These are phyloP conservation scores for Amborella trichopoda DNA, from an alignment of 164 flowering plant genomes.

Conservation along the genomic window DNA sequence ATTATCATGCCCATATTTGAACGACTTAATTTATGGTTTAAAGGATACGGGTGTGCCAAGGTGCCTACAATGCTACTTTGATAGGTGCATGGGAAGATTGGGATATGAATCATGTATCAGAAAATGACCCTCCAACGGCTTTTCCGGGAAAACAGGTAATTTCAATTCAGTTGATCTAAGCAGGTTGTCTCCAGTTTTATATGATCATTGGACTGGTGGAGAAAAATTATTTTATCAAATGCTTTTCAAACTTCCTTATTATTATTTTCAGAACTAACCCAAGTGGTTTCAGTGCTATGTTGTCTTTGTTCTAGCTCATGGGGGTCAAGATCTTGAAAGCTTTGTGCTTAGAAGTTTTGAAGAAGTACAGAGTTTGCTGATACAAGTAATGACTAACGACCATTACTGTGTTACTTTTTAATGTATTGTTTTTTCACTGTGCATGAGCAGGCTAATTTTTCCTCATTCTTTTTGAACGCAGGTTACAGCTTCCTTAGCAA, in stretches of 20 bases:
- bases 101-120: slow-evolving; percentile 75
- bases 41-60: slow-evolving; percentile 78
- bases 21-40: no score
- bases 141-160: slow-evolving; percentile 81
- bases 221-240: no score
- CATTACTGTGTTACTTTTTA: no score
- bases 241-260: no score
- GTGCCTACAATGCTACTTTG: slow-evolving; percentile 57
- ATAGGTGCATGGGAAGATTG: slow-evolving; percentile 86
- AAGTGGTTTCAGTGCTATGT: slow-evolving; percentile 57
- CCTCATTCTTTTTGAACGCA: slow-evolving; percentile 16
- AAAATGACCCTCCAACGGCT: slow-evolving; percentile 74
- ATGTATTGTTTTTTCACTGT: no score
- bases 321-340: slow-evolving; percentile 86
- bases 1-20: no score
- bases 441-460: no score
- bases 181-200: no score
- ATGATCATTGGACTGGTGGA: no score
- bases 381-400: slow-evolving; percentile 39
- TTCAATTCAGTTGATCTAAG: no score
- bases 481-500: slow-evolving; percentile 81
- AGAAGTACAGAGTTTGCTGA: slow-evolving; percentile 67
- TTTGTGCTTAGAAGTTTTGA: slow-evolving; percentile 69
- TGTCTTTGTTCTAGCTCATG: slow-evolving; percentile 74
- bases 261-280: slow-evolving; percentile 6